These are phyloP conservation scores for Brasilioporus rufonigricans DNA, from an alignment of 768 basidiomycete genomes.

Conservation along the genomic window DNA sequence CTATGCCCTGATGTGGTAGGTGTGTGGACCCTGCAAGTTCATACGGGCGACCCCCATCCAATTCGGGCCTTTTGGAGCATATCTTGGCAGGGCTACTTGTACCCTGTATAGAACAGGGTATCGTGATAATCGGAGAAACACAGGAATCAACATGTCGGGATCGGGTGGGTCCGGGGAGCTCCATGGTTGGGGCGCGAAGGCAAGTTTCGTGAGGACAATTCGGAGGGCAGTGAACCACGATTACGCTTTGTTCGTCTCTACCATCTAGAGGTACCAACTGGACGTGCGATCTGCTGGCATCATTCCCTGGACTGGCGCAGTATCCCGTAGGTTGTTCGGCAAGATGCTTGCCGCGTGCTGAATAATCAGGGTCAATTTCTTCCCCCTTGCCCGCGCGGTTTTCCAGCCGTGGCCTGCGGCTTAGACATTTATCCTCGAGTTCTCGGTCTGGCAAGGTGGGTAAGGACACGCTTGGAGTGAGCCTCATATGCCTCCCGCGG, in stretches of 20 bases:
- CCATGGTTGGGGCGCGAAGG: not conserved
- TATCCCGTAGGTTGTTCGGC: not conserved
- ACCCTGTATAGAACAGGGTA: not conserved
- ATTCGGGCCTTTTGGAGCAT: not conserved
- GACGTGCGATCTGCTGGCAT: constrained; percentile 19
- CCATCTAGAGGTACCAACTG: constrained; percentile 20
- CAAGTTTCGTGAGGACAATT: constrained; percentile 20
- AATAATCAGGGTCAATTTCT: not conserved
- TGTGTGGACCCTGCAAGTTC: constrained; percentile 14
- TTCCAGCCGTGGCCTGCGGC: not conserved
- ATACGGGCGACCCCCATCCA: constrained; percentile 1
- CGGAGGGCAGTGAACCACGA: constrained; percentile 20
- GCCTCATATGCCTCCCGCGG: constrained; percentile 21
- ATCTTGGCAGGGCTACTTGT: not conserved
- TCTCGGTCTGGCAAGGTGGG: constrained; percentile 11
- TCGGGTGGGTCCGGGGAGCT: not conserved
- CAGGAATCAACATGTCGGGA: constrained; percentile 25
- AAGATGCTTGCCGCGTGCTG: not conserved
- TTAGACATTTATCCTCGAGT: not conserved
- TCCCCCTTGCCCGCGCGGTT: not conserved
- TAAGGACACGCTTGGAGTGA: constrained; percentile 20
- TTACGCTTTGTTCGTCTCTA: constrained; percentile 4
- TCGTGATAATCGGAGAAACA: constrained; percentile 26
- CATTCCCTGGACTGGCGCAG: constrained; percentile 1
- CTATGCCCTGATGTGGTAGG: constrained; percentile 7